Base-by-base conservation (phyloP, 768 basidiomycete genomes). In the Sporobolomyces roseus region DNA sequence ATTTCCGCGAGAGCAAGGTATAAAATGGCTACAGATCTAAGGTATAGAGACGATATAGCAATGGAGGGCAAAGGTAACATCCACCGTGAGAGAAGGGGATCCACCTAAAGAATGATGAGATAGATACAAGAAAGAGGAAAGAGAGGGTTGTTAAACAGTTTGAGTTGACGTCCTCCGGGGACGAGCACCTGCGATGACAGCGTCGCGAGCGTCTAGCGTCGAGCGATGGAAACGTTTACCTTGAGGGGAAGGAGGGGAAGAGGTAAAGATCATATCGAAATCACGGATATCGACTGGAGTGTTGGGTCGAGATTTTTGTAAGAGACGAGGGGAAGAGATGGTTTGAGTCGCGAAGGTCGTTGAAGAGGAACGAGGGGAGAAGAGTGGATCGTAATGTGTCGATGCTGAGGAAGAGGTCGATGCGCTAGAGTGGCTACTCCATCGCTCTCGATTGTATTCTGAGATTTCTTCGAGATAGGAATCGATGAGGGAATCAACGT, bases 231-330 rank as follows among this genome's bases (percentile, higher is more conserved):
- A 60, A 13, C 58, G 29, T 19, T 27, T 17, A 29, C 58, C 45
- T 4, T 46, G 43, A n/a, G 58, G 58, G 5, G 58, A 60, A 16
- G 58, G 58, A 8, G 58, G 58, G 9, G 45, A 32, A 33, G 58
- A 60, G 16, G 58, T 60, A 4, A 60, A 21, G 45, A 60, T 60
- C 58, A 60, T 60, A 45, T 60, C 58, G 58, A 60, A 60, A 48
- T 60, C 58, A 7, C 58, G 58, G 23, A 60, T 33, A 25, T 60
- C 58, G 58, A 60, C 43, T 7, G 58, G 58, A 21, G 58, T 48
- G 7, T 60, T 25, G 2, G 45, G 30, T 1, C 58, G 13, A 19
- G 45, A 35, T 25, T 60, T 19, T 12, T 45, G n/a, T n/a, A n/a
- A 16, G 14, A 60, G 17, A 2, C 45, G 58, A 32, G 58, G 58